Conservation (phyloP, 768 basidiomycete genomes). For the Boletus barrowsii region DNA sequence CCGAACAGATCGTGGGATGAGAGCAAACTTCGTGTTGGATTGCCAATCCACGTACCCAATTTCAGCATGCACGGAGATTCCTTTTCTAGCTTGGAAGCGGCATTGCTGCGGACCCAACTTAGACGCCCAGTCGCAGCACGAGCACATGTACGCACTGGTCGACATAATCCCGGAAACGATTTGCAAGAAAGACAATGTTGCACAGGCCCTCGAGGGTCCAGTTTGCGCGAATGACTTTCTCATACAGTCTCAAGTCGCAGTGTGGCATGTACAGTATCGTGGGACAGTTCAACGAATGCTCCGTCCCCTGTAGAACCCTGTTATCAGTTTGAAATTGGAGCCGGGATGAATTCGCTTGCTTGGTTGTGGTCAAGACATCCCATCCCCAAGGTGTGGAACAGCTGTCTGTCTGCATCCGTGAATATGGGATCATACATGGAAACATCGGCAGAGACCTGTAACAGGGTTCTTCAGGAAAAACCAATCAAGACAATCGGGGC, state of each 20-base stretch:
- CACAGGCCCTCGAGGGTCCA: conserved; percentile 48
- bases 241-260: conserved; percentile 70
- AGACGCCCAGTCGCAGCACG: conserved; percentile 8
- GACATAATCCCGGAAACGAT: conserved; percentile 62
- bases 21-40: neutral
- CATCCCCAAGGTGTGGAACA: conserved; percentile 43
- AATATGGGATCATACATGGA: conserved; percentile 75
- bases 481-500: conserved; percentile 13
- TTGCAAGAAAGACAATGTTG: conserved; percentile 58
- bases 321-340: conserved; percentile 7
- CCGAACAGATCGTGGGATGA: conserved; percentile 11
- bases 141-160: conserved; percentile 48
- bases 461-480: conserved; percentile 1
- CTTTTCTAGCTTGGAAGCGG: conserved; percentile 45
- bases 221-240: conserved; percentile 59
- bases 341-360: conserved; percentile 39
- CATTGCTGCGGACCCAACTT: conserved; percentile 42
- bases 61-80: conserved; percentile 52
- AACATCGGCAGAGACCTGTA: conserved; percentile 47
- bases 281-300: conserved; percentile 35
- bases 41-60: conserved; percentile 43
- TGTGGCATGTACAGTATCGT: conserved; percentile 79
- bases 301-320: conserved; percentile 30
- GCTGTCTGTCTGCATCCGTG: conserved; percentile 52
- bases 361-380: conserved; percentile 41